Percentiles rank a stretch among this genome's conserved stretches.
Conservation (phyloP, 1,284 basidiomycete species). For the Ganoderma leucocontextum region DNA sequence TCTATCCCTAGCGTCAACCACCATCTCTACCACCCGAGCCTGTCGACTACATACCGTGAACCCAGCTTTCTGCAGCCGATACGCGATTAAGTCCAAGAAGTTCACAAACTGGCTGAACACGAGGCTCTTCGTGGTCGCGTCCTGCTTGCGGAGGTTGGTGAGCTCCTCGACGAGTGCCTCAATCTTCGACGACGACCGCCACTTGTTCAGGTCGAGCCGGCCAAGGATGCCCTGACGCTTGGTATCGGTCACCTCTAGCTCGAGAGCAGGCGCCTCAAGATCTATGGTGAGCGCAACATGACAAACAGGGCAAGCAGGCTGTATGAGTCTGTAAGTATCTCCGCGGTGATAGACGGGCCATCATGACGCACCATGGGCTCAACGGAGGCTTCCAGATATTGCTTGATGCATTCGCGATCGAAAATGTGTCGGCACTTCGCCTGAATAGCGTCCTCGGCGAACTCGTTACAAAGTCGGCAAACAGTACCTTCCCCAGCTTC, state of each 20-base stretch:
- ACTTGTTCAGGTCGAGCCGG: slow-evolving; percentile 87
- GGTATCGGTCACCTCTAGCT: slow-evolving; percentile 73
- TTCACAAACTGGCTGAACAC: slow-evolving; percentile 97
- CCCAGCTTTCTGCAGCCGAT: slow-evolving; percentile 90
- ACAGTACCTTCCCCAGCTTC: slow-evolving; percentile 78
- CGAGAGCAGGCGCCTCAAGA: slow-evolving; percentile 91
- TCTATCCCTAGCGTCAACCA: slow-evolving; percentile 53
- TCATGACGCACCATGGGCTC: slow-evolving; percentile 66
- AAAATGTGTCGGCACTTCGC: slow-evolving; percentile 92
- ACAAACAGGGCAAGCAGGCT: slow-evolving; percentile 97
- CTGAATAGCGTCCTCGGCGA: slow-evolving; percentile 97
- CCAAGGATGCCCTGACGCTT: slow-evolving; percentile 93
- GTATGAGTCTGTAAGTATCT: slow-evolving; percentile 17
- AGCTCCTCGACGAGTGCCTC: slow-evolving; percentile 97
- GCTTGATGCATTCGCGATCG: slow-evolving; percentile 95
- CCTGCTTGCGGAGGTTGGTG: slow-evolving; percentile 82
- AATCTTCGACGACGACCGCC: slow-evolving; percentile 97
- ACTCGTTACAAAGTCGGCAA: slow-evolving; percentile 96
- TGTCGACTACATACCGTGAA: slow-evolving; percentile 67
- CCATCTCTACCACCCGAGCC: neutral
- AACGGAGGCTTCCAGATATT: slow-evolving; percentile 86
- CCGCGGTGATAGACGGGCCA: slow-evolving; percentile 4
- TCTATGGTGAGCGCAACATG: slow-evolving; percentile 95
- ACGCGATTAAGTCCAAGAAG: slow-evolving; percentile 92
- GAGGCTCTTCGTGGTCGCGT: slow-evolving; percentile 94